Evolutionary conservation across 2,329 filamentous ascomycete species (phyloP).

Genomic region (Arthrocladium fulminans): DNA sequence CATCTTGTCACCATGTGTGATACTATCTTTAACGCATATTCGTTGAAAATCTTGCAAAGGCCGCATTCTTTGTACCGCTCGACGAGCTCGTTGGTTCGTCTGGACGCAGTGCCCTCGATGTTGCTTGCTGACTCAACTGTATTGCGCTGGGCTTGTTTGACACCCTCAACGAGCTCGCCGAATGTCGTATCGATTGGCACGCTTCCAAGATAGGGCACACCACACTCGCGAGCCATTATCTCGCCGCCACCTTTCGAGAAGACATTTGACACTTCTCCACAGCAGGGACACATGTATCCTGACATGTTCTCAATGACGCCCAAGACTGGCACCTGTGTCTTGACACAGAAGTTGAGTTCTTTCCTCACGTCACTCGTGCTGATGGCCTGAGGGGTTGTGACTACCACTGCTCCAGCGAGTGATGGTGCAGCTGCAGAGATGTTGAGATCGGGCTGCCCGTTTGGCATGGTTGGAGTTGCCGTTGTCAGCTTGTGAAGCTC

Average conservation of each 20-base stretch:
- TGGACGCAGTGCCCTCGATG: background rate
- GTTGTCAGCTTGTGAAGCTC: constrained; percentile 53
- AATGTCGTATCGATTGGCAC: constrained; percentile 93
- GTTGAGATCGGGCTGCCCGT: constrained; percentile 19
- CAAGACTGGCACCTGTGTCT: constrained; percentile 68
- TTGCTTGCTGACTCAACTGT: background rate
- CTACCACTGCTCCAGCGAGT: constrained; percentile 79
- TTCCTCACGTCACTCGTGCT: constrained; percentile 90
- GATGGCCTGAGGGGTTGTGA: constrained; percentile 92
- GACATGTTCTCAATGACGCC: constrained; percentile 95
- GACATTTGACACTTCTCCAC: constrained; percentile 78
- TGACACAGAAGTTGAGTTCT: constrained; percentile 85
- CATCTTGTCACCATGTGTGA: background rate
- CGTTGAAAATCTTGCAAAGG: constrained; percentile 17
- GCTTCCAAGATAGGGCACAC: constrained; percentile 71
- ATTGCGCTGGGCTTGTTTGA: constrained; percentile 10
- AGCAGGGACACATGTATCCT: constrained; percentile 48
- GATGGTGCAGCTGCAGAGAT: constrained; percentile 37
- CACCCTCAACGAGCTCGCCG: constrained; percentile 70
- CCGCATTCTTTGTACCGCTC: constrained; percentile 21
- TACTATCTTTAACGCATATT: constrained; percentile 16
- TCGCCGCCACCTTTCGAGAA: constrained; percentile 86
- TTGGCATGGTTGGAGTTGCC: constrained; percentile 15
- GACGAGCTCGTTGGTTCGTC: constrained; percentile 10
- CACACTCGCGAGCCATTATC: constrained; percentile 80